Evolutionary conservation across 129 eudicot species (phyloP), one percentile per base, ranked within the genome.

Genomic region (Escallonia rubra): DNA sequence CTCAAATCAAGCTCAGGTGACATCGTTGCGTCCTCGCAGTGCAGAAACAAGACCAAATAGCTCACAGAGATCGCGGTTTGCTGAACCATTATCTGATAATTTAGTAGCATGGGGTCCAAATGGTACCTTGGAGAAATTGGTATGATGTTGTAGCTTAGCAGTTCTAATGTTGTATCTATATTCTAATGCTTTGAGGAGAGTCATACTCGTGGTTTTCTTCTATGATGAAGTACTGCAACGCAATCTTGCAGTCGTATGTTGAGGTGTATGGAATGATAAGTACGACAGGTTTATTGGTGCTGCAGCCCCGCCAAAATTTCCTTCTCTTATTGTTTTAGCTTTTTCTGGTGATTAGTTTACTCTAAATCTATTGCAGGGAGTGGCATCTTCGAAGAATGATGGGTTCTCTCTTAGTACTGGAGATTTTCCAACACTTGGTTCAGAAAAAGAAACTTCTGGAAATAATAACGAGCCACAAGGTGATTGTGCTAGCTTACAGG

Each of bases 31-130:
- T 11, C 99, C 99, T 61, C 89, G 64, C 72, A 94, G 99, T 87
- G 96, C 99, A 69, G 99, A 94, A 55, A 84, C 91, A 40, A 86
- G 99, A 77, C 99, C 99, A 38, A 85, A 85, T 63, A 94, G 99
- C 82, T 89, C 99, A 54, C 96, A 85, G 67, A 79, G 89, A 8
- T 94, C 99, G 34, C 82, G 96, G 59, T 94, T 94, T 86, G 99
- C 99, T 44, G 99, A 94, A 63, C 86, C 95, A 64, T 75, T 43
- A 3, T 72, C 86, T 59, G 96, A 93, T 65, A 78, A 59, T 77
- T 65, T 86, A 40, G 80, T 51, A 58, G 77, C 88, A n/a, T 81
- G 92, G 92, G 96, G 85, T 57, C 77, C 88, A 41, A 76, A 71
- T 55, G 82, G 75, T 60, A 61, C 82, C 67, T 68, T 79, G 7